Evolutionary conservation across 1,139 yeast genomes (phyloP), one percentile per base, ranked within the genome.

Genomic region (Blastobotrys elegans): DNA sequence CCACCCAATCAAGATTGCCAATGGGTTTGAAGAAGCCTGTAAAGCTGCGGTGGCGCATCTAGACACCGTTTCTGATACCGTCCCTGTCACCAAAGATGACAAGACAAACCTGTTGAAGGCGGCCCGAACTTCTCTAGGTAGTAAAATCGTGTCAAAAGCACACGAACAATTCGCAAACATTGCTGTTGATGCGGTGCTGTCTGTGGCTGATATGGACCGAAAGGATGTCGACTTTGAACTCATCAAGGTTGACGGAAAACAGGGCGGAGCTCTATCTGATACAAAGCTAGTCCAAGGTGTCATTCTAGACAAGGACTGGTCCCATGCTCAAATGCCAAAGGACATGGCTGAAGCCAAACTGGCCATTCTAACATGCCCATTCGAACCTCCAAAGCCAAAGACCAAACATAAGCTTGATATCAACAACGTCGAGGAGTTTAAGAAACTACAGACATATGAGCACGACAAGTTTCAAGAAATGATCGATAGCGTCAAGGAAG

Each of bases 351-450:
- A 90, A 67, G 95, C 90, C 55, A 87, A 84, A 66, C 76, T 94
- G 56, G 98, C 98, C 44, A 90, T 92, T 56, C 76, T 92, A 65
- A 92, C 99, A 1, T 90, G 97, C 72, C 97, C 99, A 59, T 92
- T 92, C 65, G 99, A 92, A 73, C 99, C 99, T 38, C 99, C 99
- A 59, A 92, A 92, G 71, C 99, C 98, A 58, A 94, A 92, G 72
- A 94, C 99, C 18, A 92, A 92, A 70, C 98, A 94, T 72, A 92
- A 92, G 75, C 76, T 92, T 62, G 97, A 92, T 65, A 92, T 94
- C 55, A 79, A 92, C 17, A 73, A 84, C 18, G 97, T 89, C 20
- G 97, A 90, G 61, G 98, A 94, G 69, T 92, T 90, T 71, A 79
- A 84, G 67, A 84, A 79, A 52, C 76, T 92, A 63, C 98, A 94